phyloP scores from a whole-genome alignment of 768 basidiomycete species.

The Collybia nuda region DNA sequence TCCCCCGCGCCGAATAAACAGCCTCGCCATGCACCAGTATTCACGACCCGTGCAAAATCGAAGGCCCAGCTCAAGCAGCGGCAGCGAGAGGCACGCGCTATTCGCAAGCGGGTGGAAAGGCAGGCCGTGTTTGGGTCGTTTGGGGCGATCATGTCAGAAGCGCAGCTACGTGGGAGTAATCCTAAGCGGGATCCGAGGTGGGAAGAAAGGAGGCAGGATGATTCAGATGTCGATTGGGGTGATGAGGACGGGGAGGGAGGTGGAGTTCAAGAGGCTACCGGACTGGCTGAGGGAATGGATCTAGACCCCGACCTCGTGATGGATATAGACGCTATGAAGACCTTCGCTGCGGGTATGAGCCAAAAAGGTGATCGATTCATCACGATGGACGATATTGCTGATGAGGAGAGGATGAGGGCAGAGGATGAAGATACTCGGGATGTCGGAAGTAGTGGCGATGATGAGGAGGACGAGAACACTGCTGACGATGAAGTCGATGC shows the following conservation, averaged over 20 bases:
- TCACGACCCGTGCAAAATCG: slow-evolving; percentile 18
- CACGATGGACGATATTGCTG: slow-evolving; percentile 70
- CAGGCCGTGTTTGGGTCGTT: slow-evolving; percentile 43
- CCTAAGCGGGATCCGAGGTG: slow-evolving; percentile 32
- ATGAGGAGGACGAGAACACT: slow-evolving; percentile 26
- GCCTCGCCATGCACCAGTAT: slow-evolving; percentile 19
- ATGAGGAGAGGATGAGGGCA: slow-evolving; percentile 56
- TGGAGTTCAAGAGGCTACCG: slow-evolving; percentile 18
- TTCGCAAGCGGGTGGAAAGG: slow-evolving; percentile 22
- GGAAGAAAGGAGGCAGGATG: slow-evolving; percentile 47
- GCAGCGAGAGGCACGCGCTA: slow-evolving; percentile 18
- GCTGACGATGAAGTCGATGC: slow-evolving; percentile 36
- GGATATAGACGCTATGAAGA: slow-evolving; percentile 48
- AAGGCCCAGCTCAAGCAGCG: slow-evolving; percentile 23
- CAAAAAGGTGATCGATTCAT: slow-evolving; percentile 28
- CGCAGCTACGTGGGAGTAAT: slow-evolving; percentile 37
- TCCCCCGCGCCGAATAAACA: slow-evolving; percentile 22
- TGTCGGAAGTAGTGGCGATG: slow-evolving; percentile 27
- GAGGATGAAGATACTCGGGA: slow-evolving; percentile 50
- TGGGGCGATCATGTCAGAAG: slow-evolving; percentile 58
- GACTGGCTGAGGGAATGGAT: slow-evolving; percentile 59
- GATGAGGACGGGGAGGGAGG: slow-evolving; percentile 62
- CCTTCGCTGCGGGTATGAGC: slow-evolving; percentile 24
- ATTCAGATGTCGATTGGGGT: slow-evolving; percentile 46
- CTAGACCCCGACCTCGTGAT: slow-evolving; percentile 58